Conservation (phyloP, 108 stramenopile species). For the Pseudonitzschia multiseries region DNA sequence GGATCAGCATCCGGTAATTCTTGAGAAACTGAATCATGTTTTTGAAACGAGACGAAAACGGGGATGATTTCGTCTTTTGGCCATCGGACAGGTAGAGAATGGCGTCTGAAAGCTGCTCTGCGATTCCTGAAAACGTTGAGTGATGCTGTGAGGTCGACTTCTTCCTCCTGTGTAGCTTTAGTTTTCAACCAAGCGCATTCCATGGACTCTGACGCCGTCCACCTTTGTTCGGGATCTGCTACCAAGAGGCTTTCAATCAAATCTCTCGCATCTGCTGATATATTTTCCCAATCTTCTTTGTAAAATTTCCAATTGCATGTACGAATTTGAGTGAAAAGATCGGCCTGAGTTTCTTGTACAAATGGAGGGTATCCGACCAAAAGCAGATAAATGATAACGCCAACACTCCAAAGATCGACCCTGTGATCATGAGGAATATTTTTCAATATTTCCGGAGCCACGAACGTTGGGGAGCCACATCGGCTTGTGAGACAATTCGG, state of each 20-base stretch:
- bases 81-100: too few relatives aligned
- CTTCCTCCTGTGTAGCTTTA: constrained; percentile 11
- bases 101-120: too few relatives aligned
- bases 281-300: constrained; percentile 41
- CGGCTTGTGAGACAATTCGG: constrained; percentile 78
- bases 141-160: background rate
- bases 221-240: constrained; percentile 56
- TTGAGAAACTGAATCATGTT: too few relatives aligned
- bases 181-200: constrained; percentile 33
- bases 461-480: constrained; percentile 70
- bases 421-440: constrained; percentile 66
- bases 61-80: too few relatives aligned
- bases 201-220: constrained; percentile 55
- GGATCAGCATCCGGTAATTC: too few relatives aligned
- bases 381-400: constrained; percentile 89
- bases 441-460: constrained; percentile 54
- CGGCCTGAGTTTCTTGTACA: constrained; percentile 40
- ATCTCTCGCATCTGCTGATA: constrained; percentile 48
- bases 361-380: constrained; percentile 71
- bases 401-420: constrained; percentile 94
- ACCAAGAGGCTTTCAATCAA: constrained; percentile 48
- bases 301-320: constrained; percentile 36
- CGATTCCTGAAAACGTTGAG: background rate
- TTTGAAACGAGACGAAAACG: too few relatives aligned
- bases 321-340: constrained; percentile 40